These are phyloP conservation scores for Chloridella minuta DNA, from an alignment of 352 stramenopile genomes.

Conservation along the genomic window DNA sequence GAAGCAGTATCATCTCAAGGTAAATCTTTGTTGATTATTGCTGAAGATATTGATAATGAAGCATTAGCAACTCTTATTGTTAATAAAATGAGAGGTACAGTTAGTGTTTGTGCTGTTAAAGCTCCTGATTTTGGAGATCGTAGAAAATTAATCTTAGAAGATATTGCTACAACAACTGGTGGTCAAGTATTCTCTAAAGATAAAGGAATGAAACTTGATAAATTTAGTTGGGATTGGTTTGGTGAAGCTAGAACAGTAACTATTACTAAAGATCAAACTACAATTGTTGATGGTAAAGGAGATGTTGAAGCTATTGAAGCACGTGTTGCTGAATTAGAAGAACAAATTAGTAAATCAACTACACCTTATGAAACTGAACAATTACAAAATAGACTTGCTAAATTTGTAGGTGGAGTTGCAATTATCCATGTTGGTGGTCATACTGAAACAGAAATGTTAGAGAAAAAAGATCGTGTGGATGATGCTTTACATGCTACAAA, in stretches of 20 bases:
- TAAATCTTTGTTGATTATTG: constrained; percentile 38
- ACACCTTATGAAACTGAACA: constrained; percentile 42
- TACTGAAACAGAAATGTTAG: constrained; percentile 48
- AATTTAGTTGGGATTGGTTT: not conserved
- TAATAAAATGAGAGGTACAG: constrained; percentile 46
- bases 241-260: no score
- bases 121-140: constrained; percentile 39
- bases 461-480: constrained; percentile 50
- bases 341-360: constrained; percentile 29
- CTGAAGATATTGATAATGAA: constrained; percentile 43
- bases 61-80: constrained; percentile 40
- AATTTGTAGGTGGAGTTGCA: constrained; percentile 38
- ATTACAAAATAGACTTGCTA: constrained; percentile 34
- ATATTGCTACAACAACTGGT: constrained; percentile 45
- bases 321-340: constrained; percentile 31
- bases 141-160: constrained; percentile 36
- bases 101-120: constrained; percentile 41
- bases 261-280: constrained; percentile 39
- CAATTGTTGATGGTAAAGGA: no score
- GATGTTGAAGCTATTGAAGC: constrained; percentile 33
- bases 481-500: constrained; percentile 34
- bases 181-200: constrained; percentile 75
- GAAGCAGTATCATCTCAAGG: constrained; percentile 41
- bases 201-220: constrained; percentile 55
- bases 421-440: constrained; percentile 45